Evolutionary conservation across 352 stramenopile genomes (phyloP).

Genomic region (Plasmopara halstedii): DNA sequence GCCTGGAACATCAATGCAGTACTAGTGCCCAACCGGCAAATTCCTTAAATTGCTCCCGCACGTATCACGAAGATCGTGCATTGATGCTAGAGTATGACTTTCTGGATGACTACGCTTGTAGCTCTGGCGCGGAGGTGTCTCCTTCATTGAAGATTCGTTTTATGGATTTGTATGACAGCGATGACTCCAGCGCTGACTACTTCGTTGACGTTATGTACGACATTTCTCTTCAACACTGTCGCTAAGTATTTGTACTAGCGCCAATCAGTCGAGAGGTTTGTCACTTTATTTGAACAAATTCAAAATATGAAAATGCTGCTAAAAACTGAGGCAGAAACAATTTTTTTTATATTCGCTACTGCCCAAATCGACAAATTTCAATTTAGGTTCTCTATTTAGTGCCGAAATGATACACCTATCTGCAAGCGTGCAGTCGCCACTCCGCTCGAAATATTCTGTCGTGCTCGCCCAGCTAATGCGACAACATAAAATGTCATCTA

Average conservation of each 20-base stretch:
- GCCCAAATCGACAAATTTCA: too few relatives aligned
- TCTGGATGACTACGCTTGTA: slow-evolving; percentile 53
- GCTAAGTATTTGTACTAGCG: neutral
- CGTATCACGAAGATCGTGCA: slow-evolving; percentile 18
- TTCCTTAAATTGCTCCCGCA: slow-evolving; percentile 7
- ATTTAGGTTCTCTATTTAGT: too few relatives aligned
- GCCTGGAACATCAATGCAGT: slow-evolving; percentile 16
- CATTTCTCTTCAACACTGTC: slow-evolving; percentile 21
- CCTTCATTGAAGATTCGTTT: slow-evolving; percentile 54
- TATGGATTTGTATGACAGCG: slow-evolving; percentile 48
- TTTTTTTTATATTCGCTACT: too few relatives aligned
- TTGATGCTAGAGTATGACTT: slow-evolving; percentile 73
- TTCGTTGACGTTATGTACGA: slow-evolving; percentile 73
- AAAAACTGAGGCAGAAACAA: too few relatives aligned
- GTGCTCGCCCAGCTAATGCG: too few relatives aligned
- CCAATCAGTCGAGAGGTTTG: neutral
- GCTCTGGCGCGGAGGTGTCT: slow-evolving; percentile 37
- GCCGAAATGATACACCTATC: too few relatives aligned
- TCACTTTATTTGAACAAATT: too few relatives aligned
- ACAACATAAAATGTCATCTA: too few relatives aligned
- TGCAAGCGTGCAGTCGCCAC: too few relatives aligned
- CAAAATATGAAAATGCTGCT: too few relatives aligned
- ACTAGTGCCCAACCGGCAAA: slow-evolving; percentile 1
- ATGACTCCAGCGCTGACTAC: slow-evolving; percentile 36
- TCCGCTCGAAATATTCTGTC: too few relatives aligned